These are phyloP conservation scores for Bonia amplexicaulis DNA, from an alignment of 176 grass and related monocot genomes.

Conservation along the genomic window DNA sequence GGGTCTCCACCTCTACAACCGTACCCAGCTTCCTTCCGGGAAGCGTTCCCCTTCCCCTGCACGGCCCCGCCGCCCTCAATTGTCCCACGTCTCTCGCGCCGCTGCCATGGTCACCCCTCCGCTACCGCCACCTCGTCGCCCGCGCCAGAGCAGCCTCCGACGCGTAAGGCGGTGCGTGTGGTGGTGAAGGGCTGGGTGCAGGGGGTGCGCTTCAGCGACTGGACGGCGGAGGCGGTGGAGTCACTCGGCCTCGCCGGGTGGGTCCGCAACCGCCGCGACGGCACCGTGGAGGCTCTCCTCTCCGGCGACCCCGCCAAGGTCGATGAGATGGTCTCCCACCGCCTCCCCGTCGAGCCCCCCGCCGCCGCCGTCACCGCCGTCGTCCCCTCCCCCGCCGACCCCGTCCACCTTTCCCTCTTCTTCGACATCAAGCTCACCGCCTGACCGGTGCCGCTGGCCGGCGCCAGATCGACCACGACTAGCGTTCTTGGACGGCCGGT, in stretches of 20 bases:
- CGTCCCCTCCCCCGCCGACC: conserved; percentile 48
- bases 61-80: neutral
- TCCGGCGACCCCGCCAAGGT: conserved; percentile 50
- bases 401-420: conserved; percentile 30
- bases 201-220: conserved; percentile 78
- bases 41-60: neutral
- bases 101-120: conserved; percentile 28
- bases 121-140: conserved; percentile 13
- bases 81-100: neutral
- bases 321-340: conserved; percentile 66
- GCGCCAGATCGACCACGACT: neutral
- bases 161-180: conserved; percentile 47
- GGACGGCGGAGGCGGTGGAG: conserved; percentile 64
- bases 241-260: conserved; percentile 67
- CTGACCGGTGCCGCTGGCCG: neutral
- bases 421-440: conserved; percentile 67
- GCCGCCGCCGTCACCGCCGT: conserved; percentile 56
- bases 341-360: conserved; percentile 33
- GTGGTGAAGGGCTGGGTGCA: conserved; percentile 76
- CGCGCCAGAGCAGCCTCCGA: neutral
- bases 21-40: neutral
- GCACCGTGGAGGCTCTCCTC: conserved; percentile 76
- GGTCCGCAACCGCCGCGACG: conserved; percentile 82
- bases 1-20: no score
- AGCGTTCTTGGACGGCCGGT: neutral